These are phyloP conservation scores for Trichoderma koningiopsis DNA, from an alignment of 2,329 filamentous ascomycete genomes.

Conservation along the genomic window DNA sequence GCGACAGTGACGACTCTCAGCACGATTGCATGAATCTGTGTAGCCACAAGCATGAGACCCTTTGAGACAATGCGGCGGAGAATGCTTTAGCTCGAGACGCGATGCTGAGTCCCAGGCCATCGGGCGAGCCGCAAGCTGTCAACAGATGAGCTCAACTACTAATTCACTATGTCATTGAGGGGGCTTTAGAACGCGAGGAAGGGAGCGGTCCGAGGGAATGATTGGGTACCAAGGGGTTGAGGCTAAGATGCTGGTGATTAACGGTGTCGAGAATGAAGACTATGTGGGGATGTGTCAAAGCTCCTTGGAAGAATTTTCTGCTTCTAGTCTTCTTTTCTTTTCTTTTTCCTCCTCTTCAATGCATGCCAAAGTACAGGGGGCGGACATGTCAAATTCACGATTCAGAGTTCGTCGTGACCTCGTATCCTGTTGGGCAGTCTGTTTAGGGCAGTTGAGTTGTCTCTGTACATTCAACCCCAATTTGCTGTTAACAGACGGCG, in stretches of 20 bases:
- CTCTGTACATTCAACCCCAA: not conserved
- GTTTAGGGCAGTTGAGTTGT: not conserved
- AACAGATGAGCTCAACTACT: not conserved
- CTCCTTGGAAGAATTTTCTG: not conserved
- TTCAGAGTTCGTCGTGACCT: not conserved
- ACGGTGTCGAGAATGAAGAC: not conserved
- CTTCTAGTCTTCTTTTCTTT: not conserved
- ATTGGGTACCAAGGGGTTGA: constrained; percentile 13
- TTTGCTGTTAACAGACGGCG: not conserved
- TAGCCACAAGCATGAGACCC: constrained; percentile 3
- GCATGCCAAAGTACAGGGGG: not conserved
- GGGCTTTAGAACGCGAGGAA: not conserved
- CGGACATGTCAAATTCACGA: not conserved
- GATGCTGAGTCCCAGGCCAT: constrained; percentile 23
- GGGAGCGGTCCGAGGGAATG: constrained; percentile 14
- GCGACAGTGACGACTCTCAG: not conserved
- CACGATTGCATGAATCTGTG: not conserved
- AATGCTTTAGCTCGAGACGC: constrained; percentile 10
- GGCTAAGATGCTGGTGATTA: not conserved
- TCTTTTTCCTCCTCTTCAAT: not conserved
- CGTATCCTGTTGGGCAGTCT: not conserved
- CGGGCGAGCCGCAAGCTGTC: constrained; percentile 17
- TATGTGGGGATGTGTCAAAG: constrained; percentile 21
- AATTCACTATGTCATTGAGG: not conserved
- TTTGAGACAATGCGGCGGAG: constrained; percentile 1